A percentile compares a stretch with the other conserved stretches of the same genome.
phyloP scores from a whole-genome alignment of 805 yeast genomes.

The Tetrapisispora taiwanensis region DNA sequence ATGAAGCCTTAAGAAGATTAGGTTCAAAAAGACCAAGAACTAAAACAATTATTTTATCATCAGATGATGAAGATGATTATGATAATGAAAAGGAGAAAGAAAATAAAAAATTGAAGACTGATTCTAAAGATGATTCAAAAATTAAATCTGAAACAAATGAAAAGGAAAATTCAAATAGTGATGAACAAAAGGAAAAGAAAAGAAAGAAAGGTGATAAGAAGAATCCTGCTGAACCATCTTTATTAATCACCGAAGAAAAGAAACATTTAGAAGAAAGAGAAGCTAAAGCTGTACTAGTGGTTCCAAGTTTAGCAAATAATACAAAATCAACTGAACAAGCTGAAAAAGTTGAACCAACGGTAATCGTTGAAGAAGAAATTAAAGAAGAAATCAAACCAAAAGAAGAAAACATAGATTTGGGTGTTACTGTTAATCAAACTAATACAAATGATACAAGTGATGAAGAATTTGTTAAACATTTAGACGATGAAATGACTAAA shows the following conservation, averaged over 20 bases:
- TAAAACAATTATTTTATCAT: constrained; percentile 20
- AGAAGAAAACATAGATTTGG: constrained; percentile 1
- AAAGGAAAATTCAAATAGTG: not conserved
- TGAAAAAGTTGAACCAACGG: not conserved
- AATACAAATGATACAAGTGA: constrained; percentile 14
- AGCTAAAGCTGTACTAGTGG: constrained; percentile 23
- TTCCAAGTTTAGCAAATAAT: constrained; percentile 21
- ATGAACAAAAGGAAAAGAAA: constrained; percentile 13
- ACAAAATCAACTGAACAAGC: not conserved
- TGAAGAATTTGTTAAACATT: constrained; percentile 27
- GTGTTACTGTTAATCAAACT: not conserved
- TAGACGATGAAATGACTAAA: constrained; percentile 27
- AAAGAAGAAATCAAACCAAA: not conserved
- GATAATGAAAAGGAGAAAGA: constrained; percentile 9
- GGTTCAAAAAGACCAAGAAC: constrained; percentile 29
- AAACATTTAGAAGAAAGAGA: constrained; percentile 26
- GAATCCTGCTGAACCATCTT: constrained; percentile 28
- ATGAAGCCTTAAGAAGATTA: constrained; percentile 28
- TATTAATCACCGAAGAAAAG: constrained; percentile 23
- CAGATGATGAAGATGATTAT: constrained; percentile 24
- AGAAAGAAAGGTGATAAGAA: constrained; percentile 7
- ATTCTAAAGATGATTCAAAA: constrained; percentile 4
- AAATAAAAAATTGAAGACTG: constrained; percentile 1
- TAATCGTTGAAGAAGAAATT: not conserved
- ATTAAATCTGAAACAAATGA: constrained; percentile 2